Base-by-base conservation (phyloP, 305 asterid genomes). In the Fraxinus dipetala region DNA sequence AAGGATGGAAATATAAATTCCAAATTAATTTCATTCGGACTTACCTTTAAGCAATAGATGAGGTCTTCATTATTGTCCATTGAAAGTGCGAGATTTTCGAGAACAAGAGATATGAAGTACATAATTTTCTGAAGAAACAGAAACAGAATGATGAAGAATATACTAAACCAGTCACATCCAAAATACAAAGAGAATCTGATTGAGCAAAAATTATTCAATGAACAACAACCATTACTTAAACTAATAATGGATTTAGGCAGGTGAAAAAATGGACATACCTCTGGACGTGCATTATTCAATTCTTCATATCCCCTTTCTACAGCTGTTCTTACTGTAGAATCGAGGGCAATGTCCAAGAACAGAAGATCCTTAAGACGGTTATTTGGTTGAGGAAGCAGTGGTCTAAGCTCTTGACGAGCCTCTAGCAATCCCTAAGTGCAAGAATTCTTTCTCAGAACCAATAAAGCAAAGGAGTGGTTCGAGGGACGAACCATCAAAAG, bases 341-440 rank as follows among this genome's bases (percentile, higher is more conserved):
- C 99, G 16, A 96, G 93, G 86, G 99, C 96, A 85, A 96, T 87
- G 86, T 96, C 99, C 87, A 96, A 90, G 91, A 96, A 96, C 34
- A 96, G 72, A 82, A 96, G 93, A 91, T 96, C 99, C 92, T 88
- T 96, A 30, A 95, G 97, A 75, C 99, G 98, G 88, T 92, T 82
- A 40, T 90, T 94, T 9, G 94, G 85, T 84, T 90, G 84, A 84
- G 83, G 89, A 85, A 96, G 93, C 90, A 93, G 85, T 81, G 99
- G 98, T 87, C 97, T 91, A 85, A 96, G 93, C 92, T 92, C 98
- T 86, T 91, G 91, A 84, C 99, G 98, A 85, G 98, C 97, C 93
- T 96, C 99, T 76, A 96, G 89, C 93, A 96, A 87, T 84, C 95
- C 95, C 99, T 96, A 89, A 76, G 70, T 32, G 74, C 72, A 80